A percentile compares a stretch with the other conserved stretches of the same genome.
Conservation (phyloP, 306 rosid species). For the Vachellia pachyceras region DNA sequence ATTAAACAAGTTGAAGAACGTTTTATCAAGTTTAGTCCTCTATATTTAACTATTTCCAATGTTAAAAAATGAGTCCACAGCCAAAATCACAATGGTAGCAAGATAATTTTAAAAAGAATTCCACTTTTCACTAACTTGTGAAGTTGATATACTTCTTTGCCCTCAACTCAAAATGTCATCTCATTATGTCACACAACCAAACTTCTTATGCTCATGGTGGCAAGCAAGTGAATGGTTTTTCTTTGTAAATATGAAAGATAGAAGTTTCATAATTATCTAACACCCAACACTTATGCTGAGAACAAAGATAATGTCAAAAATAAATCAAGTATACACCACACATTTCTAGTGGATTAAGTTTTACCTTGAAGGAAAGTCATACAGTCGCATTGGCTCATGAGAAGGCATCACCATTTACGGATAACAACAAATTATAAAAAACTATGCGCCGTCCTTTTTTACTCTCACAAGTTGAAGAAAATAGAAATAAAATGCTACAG, state of each 20-base stretch:
- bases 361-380: no score
- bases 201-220: constrained; percentile 11
- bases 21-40: constrained; percentile 2
- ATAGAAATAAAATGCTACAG: no score
- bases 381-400: no score
- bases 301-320: constrained; percentile 7
- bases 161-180: constrained; percentile 1
- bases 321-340: no score
- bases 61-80: constrained; percentile 5
- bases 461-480: no score
- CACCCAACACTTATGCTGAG: background rate
- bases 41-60: background rate
- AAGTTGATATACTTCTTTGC: background rate
- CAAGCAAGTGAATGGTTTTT: constrained; percentile 16
- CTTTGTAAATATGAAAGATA: background rate
- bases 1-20: background rate
- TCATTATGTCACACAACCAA: background rate
- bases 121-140: background rate
- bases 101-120: constrained; percentile 6
- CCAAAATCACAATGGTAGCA: background rate
- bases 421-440: no score
- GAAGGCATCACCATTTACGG: no score
- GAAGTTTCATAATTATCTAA: background rate
- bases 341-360: no score
- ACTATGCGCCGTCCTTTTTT: no score